Percentiles rank a stretch among this genome's conserved stretches.
Evolutionary conservation across 139 green algal genomes (phyloP).

Genomic region (Coccomyxa sp.): DNA sequence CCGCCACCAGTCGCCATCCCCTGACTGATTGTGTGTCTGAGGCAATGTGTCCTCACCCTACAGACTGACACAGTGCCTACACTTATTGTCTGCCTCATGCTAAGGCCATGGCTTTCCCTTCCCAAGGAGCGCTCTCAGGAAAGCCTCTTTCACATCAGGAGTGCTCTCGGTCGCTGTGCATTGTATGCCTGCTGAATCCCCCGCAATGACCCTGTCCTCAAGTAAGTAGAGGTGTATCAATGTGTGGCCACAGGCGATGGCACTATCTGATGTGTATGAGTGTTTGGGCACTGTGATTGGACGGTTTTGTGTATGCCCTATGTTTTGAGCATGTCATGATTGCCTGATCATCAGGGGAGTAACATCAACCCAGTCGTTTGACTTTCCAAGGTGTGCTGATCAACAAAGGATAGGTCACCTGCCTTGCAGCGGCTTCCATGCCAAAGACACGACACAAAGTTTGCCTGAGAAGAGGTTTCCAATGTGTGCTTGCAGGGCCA

Average conservation of each 20-base stretch:
- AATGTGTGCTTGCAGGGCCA: conserved; percentile 27
- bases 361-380: no score
- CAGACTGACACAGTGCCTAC: background rate
- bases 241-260: no score
- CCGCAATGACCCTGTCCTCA: no score
- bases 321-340: background rate
- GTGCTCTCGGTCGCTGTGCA: no score
- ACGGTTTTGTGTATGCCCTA: background rate
- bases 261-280: no score
- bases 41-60: background rate
- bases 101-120: no score
- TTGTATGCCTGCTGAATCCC: no score
- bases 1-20: background rate
- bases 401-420: background rate
- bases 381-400: background rate
- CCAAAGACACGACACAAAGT: background rate
- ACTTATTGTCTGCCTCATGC: background rate
- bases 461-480: background rate
- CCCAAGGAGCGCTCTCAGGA: no score
- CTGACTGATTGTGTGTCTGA: background rate
- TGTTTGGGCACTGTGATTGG: no score
- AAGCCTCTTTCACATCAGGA: no score
- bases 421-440: background rate
- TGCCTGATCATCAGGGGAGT: no score
- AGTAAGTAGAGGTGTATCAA: no score